Base-by-base conservation (phyloP, 305 asterid species). In the Ilex paraguariensis region DNA sequence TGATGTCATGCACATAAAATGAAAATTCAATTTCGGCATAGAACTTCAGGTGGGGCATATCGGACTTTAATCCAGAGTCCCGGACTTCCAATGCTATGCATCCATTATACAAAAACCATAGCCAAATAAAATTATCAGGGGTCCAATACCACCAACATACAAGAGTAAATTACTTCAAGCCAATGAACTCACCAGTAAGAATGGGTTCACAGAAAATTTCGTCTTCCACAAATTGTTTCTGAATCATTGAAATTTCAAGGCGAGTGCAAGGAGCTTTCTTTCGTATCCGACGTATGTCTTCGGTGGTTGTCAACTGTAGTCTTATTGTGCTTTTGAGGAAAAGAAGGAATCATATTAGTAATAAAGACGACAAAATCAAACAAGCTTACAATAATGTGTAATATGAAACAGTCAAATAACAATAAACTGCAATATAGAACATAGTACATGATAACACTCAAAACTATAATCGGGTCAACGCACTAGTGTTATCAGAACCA, bases 191-290 rank as follows among this genome's bases (percentile, higher is more conserved):
- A 90, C 99, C 99, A 51, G 82, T 78, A 61, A 75, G 72, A 65
- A 81, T 54, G 53, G 98, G 72, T 69, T 77, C 89, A 54, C 73
- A 76, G 72, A 88, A 91, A 65, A 77, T 67, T 57, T 85, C 88
- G 67, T 90, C 98, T 66, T 83, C 97, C 84, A 82, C 66, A 54
- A 71, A 69, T 65, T 85, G 87, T 61, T 80, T 88, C 84, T 74
- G 80, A 64, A 94, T 84, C 80, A 78, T 67, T 30, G 91, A 76
- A 61, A 94, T 91, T 70, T 94, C 99, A 70, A 88, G 70, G 58
- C 62, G 86, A 5, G 98, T 84, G 60, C 99, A 94, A 54, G 99
- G 98, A 73, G 99, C 99, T 77, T 91, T 94, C 79, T 87, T 94
- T 76, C 99, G 82, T 51, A 85, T 69, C 62, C 99, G 96, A 46